phyloP scores from a whole-genome alignment of 2,329 filamentous ascomycete genomes.

The Phialophora expanda region DNA sequence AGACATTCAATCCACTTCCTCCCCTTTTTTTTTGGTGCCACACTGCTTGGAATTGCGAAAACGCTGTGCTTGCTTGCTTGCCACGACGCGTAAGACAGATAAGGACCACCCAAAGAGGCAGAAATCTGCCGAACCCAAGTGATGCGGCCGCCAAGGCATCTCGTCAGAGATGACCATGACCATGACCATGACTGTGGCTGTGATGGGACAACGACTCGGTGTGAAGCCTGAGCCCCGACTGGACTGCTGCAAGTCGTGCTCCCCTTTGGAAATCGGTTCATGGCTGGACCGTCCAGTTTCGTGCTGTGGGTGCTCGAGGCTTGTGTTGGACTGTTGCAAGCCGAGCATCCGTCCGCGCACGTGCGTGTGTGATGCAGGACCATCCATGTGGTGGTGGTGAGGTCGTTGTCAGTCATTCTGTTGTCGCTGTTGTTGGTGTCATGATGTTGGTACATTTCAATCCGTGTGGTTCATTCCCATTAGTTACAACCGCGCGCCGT shows the following conservation, averaged over 20 bases:
- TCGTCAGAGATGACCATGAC: no score
- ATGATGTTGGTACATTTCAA: constrained; percentile 19
- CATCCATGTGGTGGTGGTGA: constrained; percentile 10
- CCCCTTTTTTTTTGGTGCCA: not conserved
- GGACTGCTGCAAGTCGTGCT: constrained; percentile 38
- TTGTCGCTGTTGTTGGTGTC: constrained; percentile 25
- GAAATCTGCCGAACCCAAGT: not conserved
- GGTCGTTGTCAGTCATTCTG: constrained; percentile 6
- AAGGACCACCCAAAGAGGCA: not conserved
- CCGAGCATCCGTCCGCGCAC: constrained; percentile 16
- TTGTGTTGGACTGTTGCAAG: constrained; percentile 14
- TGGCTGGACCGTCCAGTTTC: constrained; percentile 36
- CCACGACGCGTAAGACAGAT: not conserved
- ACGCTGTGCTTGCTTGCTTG: not conserved
- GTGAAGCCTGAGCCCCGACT: constrained; percentile 23
- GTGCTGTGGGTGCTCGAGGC: constrained; percentile 24
- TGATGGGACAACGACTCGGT: not conserved
- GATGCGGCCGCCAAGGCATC: no score
- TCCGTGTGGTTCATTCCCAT: constrained; percentile 11
- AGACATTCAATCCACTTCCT: not conserved
- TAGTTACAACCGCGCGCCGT: not conserved
- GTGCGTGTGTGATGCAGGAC: constrained; percentile 20
- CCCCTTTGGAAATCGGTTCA: constrained; percentile 30
- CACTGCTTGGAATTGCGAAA: not conserved
- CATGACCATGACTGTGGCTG: not conserved